Percentiles rank a stretch among this genome's conserved stretches.
phyloP scores from a whole-genome alignment of 1,284 basidiomycete species.

The Cerrena zonata region DNA sequence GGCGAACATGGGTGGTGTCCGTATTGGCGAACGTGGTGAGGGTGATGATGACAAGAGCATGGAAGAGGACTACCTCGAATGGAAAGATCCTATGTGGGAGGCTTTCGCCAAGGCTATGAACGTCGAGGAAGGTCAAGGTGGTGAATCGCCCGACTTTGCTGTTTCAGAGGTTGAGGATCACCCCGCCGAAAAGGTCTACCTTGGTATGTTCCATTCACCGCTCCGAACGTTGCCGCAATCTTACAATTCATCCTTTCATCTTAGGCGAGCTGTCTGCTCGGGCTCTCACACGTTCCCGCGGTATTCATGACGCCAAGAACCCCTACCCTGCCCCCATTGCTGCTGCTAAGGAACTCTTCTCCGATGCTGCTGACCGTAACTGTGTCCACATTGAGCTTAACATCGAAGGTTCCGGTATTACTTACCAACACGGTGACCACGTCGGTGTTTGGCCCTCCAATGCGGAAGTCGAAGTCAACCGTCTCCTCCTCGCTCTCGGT shows the following conservation, averaged over 20 bases:
- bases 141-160: slow-evolving; percentile 90
- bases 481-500: slow-evolving; percentile 82
- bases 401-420: slow-evolving; percentile 91
- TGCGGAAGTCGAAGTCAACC: slow-evolving; percentile 85
- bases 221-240: slow-evolving; percentile 2
- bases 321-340: slow-evolving; percentile 85
- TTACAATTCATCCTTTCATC: background rate
- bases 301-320: slow-evolving; percentile 95
- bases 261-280: slow-evolving; percentile 84
- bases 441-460: slow-evolving; percentile 97
- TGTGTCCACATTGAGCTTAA: slow-evolving; percentile 94
- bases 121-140: slow-evolving; percentile 93
- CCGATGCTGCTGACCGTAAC: slow-evolving; percentile 71
- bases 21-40: slow-evolving; percentile 89
- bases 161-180: slow-evolving; percentile 78
- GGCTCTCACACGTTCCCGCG: slow-evolving; percentile 83
- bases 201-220: slow-evolving; percentile 49
- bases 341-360: slow-evolving; percentile 80
- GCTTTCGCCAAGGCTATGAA: slow-evolving; percentile 75
- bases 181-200: slow-evolving; percentile 81
- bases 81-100: slow-evolving; percentile 98
- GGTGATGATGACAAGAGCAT: slow-evolving; percentile 99
- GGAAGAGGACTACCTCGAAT: slow-evolving; percentile 99
- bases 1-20: slow-evolving; percentile 73
- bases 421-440: slow-evolving; percentile 98